phyloP scores from a whole-genome alignment of 495 filamentous ascomycete species.

The Sordaria brevicollis region DNA sequence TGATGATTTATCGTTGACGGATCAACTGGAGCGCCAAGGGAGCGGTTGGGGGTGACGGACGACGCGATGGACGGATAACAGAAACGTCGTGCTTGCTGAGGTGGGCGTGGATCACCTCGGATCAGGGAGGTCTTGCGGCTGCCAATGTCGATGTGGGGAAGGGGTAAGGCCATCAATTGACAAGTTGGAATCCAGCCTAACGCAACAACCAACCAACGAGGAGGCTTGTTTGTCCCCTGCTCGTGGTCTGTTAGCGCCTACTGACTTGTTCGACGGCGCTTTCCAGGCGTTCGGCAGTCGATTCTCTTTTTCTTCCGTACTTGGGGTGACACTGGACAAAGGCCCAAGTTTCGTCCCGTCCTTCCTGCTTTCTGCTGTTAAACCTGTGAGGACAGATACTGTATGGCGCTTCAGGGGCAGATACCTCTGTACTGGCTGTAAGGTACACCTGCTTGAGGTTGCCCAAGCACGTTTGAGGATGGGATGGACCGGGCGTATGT shows the following conservation, averaged over 20 bases:
- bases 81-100: constrained; percentile 7
- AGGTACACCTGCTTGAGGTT: neutral
- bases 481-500: neutral
- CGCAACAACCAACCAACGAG: neutral
- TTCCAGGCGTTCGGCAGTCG: neutral
- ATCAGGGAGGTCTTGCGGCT: constrained; percentile 23
- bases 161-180: constrained; percentile 19
- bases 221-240: neutral
- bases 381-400: neutral
- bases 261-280: neutral
- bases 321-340: neutral
- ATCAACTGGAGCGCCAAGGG: constrained; percentile 12
- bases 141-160: constrained; percentile 24
- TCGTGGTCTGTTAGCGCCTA: neutral
- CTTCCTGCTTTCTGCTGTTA: neutral
- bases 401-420: neutral
- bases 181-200: neutral
- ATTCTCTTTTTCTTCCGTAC: neutral
- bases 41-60: constrained; percentile 4
- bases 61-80: constrained; percentile 15
- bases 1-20: constrained; percentile 10
- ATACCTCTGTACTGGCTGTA: neutral
- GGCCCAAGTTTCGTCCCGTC: neutral
- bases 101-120: constrained; percentile 9
- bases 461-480: neutral